These are phyloP conservation scores for Beauveria scarabaeidicola DNA, from an alignment of 2,329 filamentous ascomycete genomes.

Conservation along the genomic window DNA sequence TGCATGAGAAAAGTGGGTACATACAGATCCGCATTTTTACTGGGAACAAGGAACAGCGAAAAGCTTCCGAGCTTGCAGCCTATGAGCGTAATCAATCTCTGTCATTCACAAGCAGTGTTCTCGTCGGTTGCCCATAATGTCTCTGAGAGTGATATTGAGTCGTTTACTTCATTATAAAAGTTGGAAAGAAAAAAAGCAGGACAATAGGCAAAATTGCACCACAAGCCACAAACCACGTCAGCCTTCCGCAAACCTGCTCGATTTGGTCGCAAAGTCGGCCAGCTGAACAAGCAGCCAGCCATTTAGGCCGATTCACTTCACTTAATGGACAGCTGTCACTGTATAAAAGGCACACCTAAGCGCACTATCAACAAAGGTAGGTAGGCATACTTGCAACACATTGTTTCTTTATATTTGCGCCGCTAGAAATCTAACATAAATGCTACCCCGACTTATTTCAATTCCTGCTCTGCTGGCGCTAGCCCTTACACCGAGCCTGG, in stretches of 20 bases:
- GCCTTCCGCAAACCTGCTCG: background rate
- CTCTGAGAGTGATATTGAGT: no score
- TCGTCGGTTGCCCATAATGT: no score
- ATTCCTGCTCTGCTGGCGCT: background rate
- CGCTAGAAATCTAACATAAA: background rate
- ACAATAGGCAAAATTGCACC: background rate
- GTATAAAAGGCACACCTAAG: background rate
- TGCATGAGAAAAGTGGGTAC: no score
- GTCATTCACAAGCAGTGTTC: no score
- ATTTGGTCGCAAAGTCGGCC: background rate
- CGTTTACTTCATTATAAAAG: no score
- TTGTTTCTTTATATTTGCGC: no score
- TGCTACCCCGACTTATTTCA: background rate
- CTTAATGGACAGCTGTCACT: background rate
- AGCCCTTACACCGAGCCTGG: background rate
- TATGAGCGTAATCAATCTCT: no score
- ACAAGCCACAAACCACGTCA: background rate
- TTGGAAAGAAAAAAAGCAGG: no score
- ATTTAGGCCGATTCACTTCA: background rate
- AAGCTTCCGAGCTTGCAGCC: no score
- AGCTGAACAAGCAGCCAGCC: background rate
- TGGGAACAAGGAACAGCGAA: no score
- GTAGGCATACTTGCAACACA: background rate
- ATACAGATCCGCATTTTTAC: no score
- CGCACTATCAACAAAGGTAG: background rate